Evolutionary conservation across 352 stramenopile genomes (phyloP), one percentile per base, ranked within the genome.

Genomic region (Phytopythium aichiense): DNA sequence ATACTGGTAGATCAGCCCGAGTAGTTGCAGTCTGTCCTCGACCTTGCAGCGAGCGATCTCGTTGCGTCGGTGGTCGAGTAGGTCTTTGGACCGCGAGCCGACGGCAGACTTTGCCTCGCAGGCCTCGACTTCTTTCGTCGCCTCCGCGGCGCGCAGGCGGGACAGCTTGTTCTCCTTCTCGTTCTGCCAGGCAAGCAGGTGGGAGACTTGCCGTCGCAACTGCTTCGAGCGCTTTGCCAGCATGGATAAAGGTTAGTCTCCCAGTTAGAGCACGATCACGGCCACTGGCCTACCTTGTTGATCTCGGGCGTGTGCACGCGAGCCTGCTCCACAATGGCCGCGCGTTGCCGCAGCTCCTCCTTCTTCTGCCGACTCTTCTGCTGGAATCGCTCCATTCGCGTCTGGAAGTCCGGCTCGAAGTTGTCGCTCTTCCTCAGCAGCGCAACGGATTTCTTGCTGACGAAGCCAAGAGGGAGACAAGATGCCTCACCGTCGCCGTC

Each of bases 1-100:
- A 53, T 87, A 82, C 40, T 87, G 68, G 38, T 91, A 91, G 48
- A 89, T 89, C 30, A 88, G 56, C 2, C 81, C 84, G 28, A 91
- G 73, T 35, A 89, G 60, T 46, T 89, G 79, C 15, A 92, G 60
- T 38, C 84, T 74, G 61, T 87, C 81, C 63, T 89, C 82, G 4
- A 88, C 79, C 60, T 86, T 84, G 58, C 84, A 89, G 1, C 67
- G 70, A 25, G 74, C 74, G 33, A 91, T 59, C 15, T 91, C 83
- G 54, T 90, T 64, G 18, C 71, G 56, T 13, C 75, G 72, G 30
- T 70, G 61, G 1, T 45, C 52, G 25, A 76, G 77, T n/a, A 89
- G 59, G 7, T 53, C 56, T 13, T 56, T 46, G 6, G 79, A 87
- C 30, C 59, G 71, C 1, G 48, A 63, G 60, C 66, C 74, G 38